Evolutionary conservation across 2,329 filamentous ascomycete genomes (phyloP).

Genomic region (Metarhizium guizhouense): DNA sequence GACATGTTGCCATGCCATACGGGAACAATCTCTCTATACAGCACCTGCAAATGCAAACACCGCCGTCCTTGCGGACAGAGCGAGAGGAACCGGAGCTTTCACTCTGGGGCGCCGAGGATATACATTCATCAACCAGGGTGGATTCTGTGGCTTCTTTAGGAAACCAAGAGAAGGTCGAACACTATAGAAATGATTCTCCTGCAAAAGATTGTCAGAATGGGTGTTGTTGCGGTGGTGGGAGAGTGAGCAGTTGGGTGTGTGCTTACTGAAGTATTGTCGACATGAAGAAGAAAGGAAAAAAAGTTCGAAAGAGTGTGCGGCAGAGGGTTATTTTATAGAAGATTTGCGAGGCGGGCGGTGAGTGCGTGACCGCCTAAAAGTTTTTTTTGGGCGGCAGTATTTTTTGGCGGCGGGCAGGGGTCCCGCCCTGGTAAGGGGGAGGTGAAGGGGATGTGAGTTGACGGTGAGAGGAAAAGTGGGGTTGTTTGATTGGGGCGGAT

Average conservation of each 20-base stretch:
- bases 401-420: neutral
- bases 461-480: too few species aligned
- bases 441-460: neutral
- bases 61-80: conserved; percentile 54
- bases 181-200: conserved; percentile 98
- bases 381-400: conserved; percentile 6
- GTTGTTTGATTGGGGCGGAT: too few species aligned
- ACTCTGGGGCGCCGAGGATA: conserved; percentile 86
- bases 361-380: conserved; percentile 10
- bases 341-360: conserved; percentile 2
- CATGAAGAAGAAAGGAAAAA: conserved; percentile 46
- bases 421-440: neutral
- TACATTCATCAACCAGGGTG: conserved; percentile 89
- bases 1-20: conserved; percentile 5
- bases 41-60: conserved; percentile 24
- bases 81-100: conserved; percentile 58
- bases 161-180: conserved; percentile 86
- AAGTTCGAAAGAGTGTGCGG: conserved; percentile 22
- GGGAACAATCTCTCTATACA: conserved; percentile 67
- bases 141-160: conserved; percentile 87
- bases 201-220: conserved; percentile 18
- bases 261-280: conserved; percentile 54
- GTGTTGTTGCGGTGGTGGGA: neutral
- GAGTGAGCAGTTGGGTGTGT: conserved; percentile 21
- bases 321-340: conserved; percentile 31